Percentiles rank a stretch among this genome's conserved stretches.
These are phyloP conservation scores for Didymella sp. DNA, from an alignment of 2,329 filamentous ascomycete species.

Conservation along the genomic window DNA sequence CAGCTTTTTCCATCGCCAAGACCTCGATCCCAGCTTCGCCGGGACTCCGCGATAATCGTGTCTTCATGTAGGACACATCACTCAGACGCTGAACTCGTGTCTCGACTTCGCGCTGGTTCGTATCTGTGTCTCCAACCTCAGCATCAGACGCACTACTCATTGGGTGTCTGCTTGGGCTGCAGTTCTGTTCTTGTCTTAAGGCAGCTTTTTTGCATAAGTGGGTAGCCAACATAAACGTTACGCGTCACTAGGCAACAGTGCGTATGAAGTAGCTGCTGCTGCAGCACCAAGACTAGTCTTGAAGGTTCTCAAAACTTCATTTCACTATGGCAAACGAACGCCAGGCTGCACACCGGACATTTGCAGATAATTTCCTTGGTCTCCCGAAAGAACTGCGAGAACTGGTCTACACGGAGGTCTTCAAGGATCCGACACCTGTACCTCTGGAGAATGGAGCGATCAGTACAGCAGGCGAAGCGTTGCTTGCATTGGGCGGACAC, in stretches of 20 bases:
- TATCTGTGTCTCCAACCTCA: neutral
- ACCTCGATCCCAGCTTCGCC: neutral
- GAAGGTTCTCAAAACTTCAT: neutral
- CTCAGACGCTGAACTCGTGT: neutral
- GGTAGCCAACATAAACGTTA: neutral
- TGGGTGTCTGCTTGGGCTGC: neutral
- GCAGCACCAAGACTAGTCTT: neutral
- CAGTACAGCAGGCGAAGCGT: neutral
- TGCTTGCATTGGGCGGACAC: neutral
- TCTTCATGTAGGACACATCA: neutral
- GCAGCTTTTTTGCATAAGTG: neutral
- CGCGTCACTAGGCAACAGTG: constrained; percentile 10
- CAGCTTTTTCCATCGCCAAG: neutral
- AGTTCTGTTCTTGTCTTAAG: neutral
- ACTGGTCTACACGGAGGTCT: constrained; percentile 24
- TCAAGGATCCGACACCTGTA: constrained; percentile 5
- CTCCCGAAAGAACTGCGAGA: constrained; percentile 33
- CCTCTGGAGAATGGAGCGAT: constrained; percentile 1
- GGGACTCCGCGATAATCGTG: neutral
- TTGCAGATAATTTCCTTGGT: constrained; percentile 2
- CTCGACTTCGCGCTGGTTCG: neutral
- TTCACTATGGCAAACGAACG: neutral
- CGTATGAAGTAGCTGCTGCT: neutral
- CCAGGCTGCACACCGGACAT: neutral
- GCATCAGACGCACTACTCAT: neutral